These are phyloP conservation scores for Boletellus sp. DNA, from an alignment of 768 basidiomycete genomes.

Conservation along the genomic window DNA sequence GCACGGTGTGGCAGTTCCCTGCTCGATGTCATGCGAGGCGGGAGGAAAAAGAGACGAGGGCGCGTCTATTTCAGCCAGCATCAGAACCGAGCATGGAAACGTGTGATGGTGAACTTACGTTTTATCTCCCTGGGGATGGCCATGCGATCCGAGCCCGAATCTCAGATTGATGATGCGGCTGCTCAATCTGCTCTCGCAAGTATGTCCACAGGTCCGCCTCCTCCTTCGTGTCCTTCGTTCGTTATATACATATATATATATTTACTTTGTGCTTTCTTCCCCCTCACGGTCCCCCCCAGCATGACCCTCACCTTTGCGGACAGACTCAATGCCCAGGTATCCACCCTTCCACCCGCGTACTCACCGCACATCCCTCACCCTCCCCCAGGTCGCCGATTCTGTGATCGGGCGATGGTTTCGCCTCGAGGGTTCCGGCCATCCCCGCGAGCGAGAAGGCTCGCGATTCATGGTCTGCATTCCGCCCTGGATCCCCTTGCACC, in stretches of 20 bases:
- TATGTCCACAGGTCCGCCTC: background rate
- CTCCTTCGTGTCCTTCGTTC: too few relatives aligned
- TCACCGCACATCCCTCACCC: background rate
- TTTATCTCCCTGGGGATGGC: conserved; percentile 23
- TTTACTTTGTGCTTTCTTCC: conserved; percentile 8
- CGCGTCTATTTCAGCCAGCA: background rate
- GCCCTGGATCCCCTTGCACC: background rate
- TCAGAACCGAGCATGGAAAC: conserved; percentile 5
- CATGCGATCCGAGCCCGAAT: conserved; percentile 15
- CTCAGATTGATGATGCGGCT: conserved; percentile 19
- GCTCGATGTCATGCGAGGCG: too few relatives aligned
- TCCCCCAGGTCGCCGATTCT: conserved; percentile 37
- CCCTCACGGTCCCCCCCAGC: conserved; percentile 16
- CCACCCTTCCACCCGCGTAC: background rate
- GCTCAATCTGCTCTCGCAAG: conserved; percentile 7
- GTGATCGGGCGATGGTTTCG: conserved; percentile 63
- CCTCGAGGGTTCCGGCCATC: conserved; percentile 67
- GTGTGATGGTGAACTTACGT: conserved; percentile 8
- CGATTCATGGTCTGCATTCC: conserved; percentile 48
- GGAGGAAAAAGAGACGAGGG: background rate
- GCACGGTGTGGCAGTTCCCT: too few relatives aligned
- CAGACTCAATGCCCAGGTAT: conserved; percentile 40
- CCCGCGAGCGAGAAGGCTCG: conserved; percentile 59
- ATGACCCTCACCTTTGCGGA: conserved; percentile 41
- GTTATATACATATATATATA: conserved; percentile 23